Percentiles rank a stretch among this genome's conserved stretches.
phyloP scores from a whole-genome alignment of 495 filamentous ascomycete species.

The Jackrogersella minutella region DNA sequence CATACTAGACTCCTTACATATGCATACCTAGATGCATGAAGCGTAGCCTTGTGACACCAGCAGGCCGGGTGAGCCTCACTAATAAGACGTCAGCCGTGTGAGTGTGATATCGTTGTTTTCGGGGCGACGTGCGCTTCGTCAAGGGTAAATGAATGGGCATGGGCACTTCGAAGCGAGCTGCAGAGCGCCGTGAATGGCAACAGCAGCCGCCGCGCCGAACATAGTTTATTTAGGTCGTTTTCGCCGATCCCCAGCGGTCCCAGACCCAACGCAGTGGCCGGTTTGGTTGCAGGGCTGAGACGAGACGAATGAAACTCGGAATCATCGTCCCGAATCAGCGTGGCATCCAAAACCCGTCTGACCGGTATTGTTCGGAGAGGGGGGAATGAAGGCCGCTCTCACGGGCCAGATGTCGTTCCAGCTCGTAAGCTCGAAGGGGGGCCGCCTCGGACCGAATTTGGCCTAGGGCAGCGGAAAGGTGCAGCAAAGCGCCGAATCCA shows the following conservation, averaged over 20 bases:
- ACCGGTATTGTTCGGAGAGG: slow-evolving; percentile 28
- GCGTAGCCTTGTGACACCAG: slow-evolving; percentile 39
- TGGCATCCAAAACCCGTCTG: slow-evolving; percentile 33
- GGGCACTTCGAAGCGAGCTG: slow-evolving; percentile 17
- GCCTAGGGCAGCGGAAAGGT: slow-evolving; percentile 38
- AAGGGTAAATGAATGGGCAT: slow-evolving; percentile 1
- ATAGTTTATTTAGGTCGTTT: slow-evolving; percentile 12
- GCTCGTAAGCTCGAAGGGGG: slow-evolving; percentile 23
- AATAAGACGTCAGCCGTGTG: slow-evolving; percentile 38
- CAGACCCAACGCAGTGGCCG: slow-evolving; percentile 16
- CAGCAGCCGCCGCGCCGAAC: slow-evolving; percentile 25
- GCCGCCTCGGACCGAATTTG: slow-evolving; percentile 37
- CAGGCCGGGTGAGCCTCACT: slow-evolving; percentile 34
- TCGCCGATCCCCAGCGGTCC: slow-evolving; percentile 29
- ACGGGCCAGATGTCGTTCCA: slow-evolving; percentile 13
- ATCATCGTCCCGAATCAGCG: slow-evolving; percentile 38
- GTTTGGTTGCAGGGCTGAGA: slow-evolving; percentile 38
- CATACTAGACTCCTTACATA: slow-evolving; percentile 33
- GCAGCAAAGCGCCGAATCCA: slow-evolving; percentile 35
- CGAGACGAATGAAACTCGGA: slow-evolving; percentile 33
- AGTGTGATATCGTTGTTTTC: slow-evolving; percentile 6
- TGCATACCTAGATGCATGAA: slow-evolving; percentile 20
- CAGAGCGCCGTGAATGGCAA: slow-evolving; percentile 26
- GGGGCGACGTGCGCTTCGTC: slow-evolving; percentile 4
- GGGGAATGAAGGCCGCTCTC: no score